Conservation (phyloP, 1,139 yeast species). For the Magnusiomyces sp. region DNA sequence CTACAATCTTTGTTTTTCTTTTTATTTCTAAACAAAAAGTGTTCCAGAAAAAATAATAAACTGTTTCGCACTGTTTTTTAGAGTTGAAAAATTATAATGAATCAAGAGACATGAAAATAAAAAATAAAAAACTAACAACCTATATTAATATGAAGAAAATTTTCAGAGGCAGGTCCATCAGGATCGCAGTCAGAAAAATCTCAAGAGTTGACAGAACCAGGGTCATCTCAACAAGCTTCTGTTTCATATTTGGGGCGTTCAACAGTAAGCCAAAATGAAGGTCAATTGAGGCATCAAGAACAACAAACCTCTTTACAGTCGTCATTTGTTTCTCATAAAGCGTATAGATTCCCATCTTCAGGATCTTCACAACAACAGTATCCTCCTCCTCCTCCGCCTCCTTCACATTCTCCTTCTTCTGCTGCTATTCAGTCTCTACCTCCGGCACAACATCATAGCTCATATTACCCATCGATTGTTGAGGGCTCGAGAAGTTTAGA, state of each 20-base stretch:
- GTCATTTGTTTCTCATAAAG: neutral
- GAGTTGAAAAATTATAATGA: no score
- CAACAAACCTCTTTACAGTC: neutral
- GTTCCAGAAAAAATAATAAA: neutral
- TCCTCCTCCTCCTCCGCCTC: constrained; percentile 3
- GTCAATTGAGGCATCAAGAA: neutral
- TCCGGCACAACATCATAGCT: neutral
- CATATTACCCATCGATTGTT: neutral
- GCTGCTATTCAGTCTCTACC: neutral
- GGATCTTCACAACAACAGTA: constrained; percentile 3
- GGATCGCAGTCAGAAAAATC: neutral
- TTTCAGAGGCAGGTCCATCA: neutral
- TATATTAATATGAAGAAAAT: neutral
- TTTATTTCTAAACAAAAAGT: no score
- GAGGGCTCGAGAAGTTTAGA: neutral
- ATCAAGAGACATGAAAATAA: no score
- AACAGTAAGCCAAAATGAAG: no score
- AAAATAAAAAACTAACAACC: neutral
- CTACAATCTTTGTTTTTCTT: neutral
- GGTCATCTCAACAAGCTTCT: neutral
- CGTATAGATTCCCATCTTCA: neutral
- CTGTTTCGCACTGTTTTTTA: no score
- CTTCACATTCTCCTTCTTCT: neutral
- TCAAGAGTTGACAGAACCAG: neutral
- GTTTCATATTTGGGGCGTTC: neutral